Percentiles rank a stretch among this genome's conserved stretches.
phyloP scores from a whole-genome alignment of 2,329 filamentous ascomycete genomes.

The Colletotrichum cuscutae region DNA sequence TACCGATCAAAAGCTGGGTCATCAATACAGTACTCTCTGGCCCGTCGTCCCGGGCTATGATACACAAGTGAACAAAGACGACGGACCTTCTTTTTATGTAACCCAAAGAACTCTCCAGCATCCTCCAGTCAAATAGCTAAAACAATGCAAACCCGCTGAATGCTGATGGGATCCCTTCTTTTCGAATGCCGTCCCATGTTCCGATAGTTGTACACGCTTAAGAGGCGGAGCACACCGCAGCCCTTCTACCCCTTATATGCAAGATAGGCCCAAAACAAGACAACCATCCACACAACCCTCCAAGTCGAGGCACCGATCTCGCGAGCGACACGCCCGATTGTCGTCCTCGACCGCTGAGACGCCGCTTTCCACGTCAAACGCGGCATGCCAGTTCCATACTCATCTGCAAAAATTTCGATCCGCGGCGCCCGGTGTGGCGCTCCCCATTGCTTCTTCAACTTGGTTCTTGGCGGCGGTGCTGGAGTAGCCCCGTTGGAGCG shows the following conservation, averaged over 20 bases:
- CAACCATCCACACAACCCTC: slow-evolving; percentile 71
- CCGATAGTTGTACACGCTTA: slow-evolving; percentile 18
- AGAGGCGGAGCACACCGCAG: background rate
- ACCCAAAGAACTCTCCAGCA: background rate
- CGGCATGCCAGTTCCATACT: slow-evolving; percentile 55
- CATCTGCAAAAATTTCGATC: slow-evolving; percentile 63
- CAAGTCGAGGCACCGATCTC: slow-evolving; percentile 72
- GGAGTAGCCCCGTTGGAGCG: slow-evolving; percentile 39
- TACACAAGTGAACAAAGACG: slow-evolving; percentile 12
- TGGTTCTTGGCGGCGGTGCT: slow-evolving; percentile 40
- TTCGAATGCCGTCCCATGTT: background rate
- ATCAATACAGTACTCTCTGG: background rate
- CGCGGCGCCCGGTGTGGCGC: slow-evolving; percentile 52
- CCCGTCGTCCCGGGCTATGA: background rate
- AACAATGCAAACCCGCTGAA: slow-evolving; percentile 30
- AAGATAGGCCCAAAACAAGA: slow-evolving; percentile 74
- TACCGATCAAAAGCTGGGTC: background rate
- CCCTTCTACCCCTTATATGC: slow-evolving; percentile 66
- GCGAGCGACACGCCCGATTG: slow-evolving; percentile 58
- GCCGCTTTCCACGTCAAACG: slow-evolving; percentile 43
- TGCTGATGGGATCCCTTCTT: background rate
- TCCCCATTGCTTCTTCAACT: slow-evolving; percentile 54
- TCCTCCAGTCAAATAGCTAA: slow-evolving; percentile 7
- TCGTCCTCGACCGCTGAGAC: slow-evolving; percentile 43
- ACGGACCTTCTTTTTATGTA: slow-evolving; percentile 22